Evolutionary conservation across 129 eudicot species (phyloP), one percentile per base, ranked within the genome.

Genomic region (Flaveria linearis): DNA sequence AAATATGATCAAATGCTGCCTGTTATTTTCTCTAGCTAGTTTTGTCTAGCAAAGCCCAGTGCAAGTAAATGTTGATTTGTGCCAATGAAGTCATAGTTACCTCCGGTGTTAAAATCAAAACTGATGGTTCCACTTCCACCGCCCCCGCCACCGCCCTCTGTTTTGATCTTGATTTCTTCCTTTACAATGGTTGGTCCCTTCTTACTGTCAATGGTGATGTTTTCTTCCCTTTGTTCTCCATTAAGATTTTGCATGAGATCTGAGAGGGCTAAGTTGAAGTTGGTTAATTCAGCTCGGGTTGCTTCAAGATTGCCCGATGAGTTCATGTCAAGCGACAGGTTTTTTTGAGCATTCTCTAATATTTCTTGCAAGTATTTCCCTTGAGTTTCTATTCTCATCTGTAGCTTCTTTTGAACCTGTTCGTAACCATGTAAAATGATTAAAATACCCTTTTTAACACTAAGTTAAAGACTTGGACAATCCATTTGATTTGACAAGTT

Each of bases 301-400:
- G 89, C 83, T 78, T 92, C 97, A 9, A 85, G 82, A 45, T 73
- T 83, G 25, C 87, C 86, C 4, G 92, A 69, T 47, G 81, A 64
- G 55, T 85, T 93, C 90, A 80, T 82, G 46, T 85, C 88, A 5
- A 84, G 82, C 4, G 98, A 83, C 49, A 93, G 87, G 84, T 94
- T 90, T 50, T 82, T 84, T 71, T 88, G 96, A 61, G 98, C 98
- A 78, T 85, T 93, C 58, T 88, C 94, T 74, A 93, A 71, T 85
- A 93, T 90, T 28, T 95, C 82, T 84, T 93, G 96, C 82, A 93
- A 88, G 87, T 93, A 93, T 76, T 93, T 93, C 68, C 95, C 98
- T 81, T 93, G 98, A 12, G 98, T 86, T 76, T 90, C 98, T 80
- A 93, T 93, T 79, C 98, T 88, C 96, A 88, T 93, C 36, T 93